phyloP scores from a whole-genome alignment of 805 yeast species.

The Cyberlindnera maritima region DNA sequence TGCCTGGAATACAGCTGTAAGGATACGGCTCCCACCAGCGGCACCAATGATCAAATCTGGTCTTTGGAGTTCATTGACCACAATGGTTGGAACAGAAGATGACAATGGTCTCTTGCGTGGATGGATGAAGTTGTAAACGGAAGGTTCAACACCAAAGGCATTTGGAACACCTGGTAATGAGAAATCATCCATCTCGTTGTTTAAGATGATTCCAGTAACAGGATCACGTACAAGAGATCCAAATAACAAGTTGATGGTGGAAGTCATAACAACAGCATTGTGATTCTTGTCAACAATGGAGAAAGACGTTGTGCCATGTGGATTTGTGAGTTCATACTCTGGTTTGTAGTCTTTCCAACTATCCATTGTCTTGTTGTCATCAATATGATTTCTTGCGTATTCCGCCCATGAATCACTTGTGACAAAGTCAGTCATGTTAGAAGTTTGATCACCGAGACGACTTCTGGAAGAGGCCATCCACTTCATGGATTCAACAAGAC shows the following conservation, averaged over 20 bases:
- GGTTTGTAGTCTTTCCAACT: conserved; percentile 79
- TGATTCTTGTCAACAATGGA: conserved; percentile 71
- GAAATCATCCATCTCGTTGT: conserved; percentile 95
- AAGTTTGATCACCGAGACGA: conserved; percentile 70
- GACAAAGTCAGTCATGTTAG: conserved; percentile 37
- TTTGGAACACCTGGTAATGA: conserved; percentile 67
- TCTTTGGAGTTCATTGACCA: conserved; percentile 43
- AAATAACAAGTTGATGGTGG: conserved; percentile 80
- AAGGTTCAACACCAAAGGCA: conserved; percentile 79
- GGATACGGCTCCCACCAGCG: conserved; percentile 90
- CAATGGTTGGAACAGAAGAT: conserved; percentile 75
- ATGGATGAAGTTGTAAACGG: conserved; percentile 69
- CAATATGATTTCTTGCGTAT: conserved; percentile 46
- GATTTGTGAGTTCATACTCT: conserved; percentile 69
- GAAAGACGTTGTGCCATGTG: conserved; percentile 89
- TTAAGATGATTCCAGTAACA: conserved; percentile 75
- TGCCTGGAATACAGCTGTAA: conserved; percentile 81
- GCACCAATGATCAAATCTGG: conserved; percentile 81
- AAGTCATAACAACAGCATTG: conserved; percentile 83
- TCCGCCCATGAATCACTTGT: conserved; percentile 54
- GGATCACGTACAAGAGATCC: conserved; percentile 85
- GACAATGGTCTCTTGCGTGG: conserved; percentile 84
- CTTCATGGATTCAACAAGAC: conserved; percentile 83
- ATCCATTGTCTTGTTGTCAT: conserved; percentile 52
- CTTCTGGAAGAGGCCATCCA: conserved; percentile 89